Conservation (phyloP, 176 grass and related monocot species). For the Triticum aestivum region DNA sequence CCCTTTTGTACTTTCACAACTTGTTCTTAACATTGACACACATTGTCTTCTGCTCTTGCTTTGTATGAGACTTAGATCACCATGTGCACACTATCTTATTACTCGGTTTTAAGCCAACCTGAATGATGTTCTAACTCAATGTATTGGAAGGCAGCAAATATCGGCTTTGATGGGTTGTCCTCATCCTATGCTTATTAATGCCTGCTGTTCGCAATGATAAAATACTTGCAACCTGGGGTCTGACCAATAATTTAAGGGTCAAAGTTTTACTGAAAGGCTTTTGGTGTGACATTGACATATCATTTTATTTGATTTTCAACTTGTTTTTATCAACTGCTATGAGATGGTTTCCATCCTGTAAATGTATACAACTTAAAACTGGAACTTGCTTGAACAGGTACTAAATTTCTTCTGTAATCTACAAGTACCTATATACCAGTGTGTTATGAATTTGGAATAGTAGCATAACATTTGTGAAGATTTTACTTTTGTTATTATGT, state of each 20-base stretch:
- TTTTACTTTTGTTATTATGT: background rate
- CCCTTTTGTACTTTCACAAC: background rate
- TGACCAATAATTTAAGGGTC: background rate
- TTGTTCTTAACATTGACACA: background rate
- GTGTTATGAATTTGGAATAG: background rate
- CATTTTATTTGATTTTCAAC: background rate
- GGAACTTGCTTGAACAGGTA: constrained; percentile 6
- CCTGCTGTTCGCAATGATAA: background rate
- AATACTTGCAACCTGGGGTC: background rate
- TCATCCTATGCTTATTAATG: background rate
- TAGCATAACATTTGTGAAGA: background rate
- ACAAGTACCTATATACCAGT: background rate
- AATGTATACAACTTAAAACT: background rate
- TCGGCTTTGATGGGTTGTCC: background rate
- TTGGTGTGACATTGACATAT: background rate
- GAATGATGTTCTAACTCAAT: background rate
- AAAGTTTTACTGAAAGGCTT: background rate
- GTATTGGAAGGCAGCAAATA: background rate
- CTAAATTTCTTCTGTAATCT: background rate
- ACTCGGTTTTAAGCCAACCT: background rate
- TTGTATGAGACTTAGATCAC: background rate
- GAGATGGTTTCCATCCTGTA: background rate
- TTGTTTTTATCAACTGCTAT: background rate
- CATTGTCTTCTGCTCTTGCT: background rate
- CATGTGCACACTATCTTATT: background rate